phyloP scores from a whole-genome alignment of 1,139 yeast species.

The Suhomyces choctaworum region DNA sequence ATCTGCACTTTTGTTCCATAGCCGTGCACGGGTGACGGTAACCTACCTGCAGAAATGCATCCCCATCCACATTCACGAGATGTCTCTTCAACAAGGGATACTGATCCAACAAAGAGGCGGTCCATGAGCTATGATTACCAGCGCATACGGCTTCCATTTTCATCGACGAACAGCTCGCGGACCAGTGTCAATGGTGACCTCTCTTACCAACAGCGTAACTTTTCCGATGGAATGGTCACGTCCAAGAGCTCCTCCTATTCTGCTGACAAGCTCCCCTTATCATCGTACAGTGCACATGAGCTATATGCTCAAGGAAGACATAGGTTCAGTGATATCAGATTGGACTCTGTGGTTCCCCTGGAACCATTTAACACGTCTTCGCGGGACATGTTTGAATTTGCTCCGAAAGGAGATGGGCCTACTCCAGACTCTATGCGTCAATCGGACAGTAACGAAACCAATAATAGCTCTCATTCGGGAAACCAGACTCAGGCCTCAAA shows the following conservation, averaged over 20 bases:
- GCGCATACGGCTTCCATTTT: slow-evolving; percentile 25
- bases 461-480: background rate
- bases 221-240: slow-evolving; percentile 17
- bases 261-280: slow-evolving; percentile 8
- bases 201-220: slow-evolving; percentile 8
- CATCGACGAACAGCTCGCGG: slow-evolving; percentile 12
- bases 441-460: background rate
- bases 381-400: slow-evolving; percentile 7
- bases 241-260: slow-evolving; percentile 7
- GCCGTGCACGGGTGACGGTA: too few relatives aligned
- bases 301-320: slow-evolving; percentile 9
- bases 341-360: background rate
- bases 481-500: background rate
- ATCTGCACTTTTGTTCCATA: too few relatives aligned
- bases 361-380: slow-evolving; percentile 1
- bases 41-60: slow-evolving; percentile 1
- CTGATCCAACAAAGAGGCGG: slow-evolving; percentile 19
- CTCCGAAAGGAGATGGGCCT: background rate
- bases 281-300: slow-evolving; percentile 13
- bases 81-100: background rate
- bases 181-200: slow-evolving; percentile 14
- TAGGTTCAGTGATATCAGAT: background rate
- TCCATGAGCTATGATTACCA: slow-evolving; percentile 35
- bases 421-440: background rate
- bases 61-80: slow-evolving; percentile 1